phyloP scores from a whole-genome alignment of 805 yeast species.

The Alloascoidea africana region DNA sequence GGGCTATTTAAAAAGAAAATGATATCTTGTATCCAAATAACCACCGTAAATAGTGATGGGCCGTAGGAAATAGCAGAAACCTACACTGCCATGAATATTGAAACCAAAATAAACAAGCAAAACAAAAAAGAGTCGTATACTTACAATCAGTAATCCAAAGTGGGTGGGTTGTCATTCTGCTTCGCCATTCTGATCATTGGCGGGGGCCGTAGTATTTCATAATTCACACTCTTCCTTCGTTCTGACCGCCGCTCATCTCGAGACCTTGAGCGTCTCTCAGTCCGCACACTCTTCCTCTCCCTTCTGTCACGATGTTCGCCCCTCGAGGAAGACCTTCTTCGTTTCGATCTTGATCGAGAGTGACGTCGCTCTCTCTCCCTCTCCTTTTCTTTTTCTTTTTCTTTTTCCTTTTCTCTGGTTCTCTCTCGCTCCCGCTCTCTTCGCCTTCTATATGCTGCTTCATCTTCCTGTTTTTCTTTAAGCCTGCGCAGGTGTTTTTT shows the following conservation, averaged over 20 bases:
- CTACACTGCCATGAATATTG: too few relatives aligned
- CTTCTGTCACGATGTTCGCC: not conserved
- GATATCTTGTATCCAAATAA: too few relatives aligned
- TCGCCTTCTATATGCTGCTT: constrained; percentile 5
- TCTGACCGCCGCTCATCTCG: too few relatives aligned
- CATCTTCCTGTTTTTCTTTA: constrained; percentile 13
- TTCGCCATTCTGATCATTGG: not conserved
- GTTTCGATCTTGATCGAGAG: not conserved
- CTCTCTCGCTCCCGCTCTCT: constrained; percentile 11
- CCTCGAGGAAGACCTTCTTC: not conserved
- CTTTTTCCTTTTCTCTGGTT: constrained; percentile 9
- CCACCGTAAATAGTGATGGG: too few relatives aligned
- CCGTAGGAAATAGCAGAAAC: too few relatives aligned
- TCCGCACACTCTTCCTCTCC: constrained; percentile 1
- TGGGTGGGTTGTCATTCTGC: not conserved
- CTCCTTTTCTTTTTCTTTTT: constrained; percentile 10
- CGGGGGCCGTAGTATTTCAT: not conserved
- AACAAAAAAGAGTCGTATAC: too few relatives aligned
- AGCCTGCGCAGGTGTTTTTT: constrained; percentile 18
- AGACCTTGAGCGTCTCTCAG: constrained; percentile 1
- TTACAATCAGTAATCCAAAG: not conserved
- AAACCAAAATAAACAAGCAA: too few relatives aligned
- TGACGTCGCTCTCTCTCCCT: constrained; percentile 15
- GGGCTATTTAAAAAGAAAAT: too few relatives aligned
- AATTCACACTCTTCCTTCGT: not conserved